Conservation (phyloP, 176 grass and related monocot species). For the Oryza rufipogon region DNA sequence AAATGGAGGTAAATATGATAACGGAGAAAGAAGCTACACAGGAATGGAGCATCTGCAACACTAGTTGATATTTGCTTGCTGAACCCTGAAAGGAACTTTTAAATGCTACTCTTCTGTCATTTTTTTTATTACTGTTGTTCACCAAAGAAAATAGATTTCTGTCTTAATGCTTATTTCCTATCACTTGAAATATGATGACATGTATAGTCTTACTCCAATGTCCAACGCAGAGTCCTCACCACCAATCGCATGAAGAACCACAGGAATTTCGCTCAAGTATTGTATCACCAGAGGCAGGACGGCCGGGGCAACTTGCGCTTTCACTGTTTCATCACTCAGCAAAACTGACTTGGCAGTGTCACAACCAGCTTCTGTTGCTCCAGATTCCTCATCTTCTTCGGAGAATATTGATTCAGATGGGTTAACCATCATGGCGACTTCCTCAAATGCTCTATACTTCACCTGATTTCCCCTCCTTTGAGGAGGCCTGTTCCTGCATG, state of each 20-base stretch:
- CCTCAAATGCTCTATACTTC: conserved; percentile 68
- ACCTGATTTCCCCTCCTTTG: conserved; percentile 54
- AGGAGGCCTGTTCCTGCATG: conserved; percentile 51
- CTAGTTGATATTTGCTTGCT: conserved; percentile 29
- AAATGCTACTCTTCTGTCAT: not conserved
- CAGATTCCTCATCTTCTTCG: conserved; percentile 51
- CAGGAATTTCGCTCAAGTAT: conserved; percentile 70
- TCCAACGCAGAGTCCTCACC: conserved; percentile 72
- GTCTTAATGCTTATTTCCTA: conserved; percentile 14
- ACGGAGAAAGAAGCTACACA: conserved; percentile 31
- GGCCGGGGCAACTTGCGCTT: conserved; percentile 47
- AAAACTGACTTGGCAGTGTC: conserved; percentile 34
- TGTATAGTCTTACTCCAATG: conserved; percentile 69
- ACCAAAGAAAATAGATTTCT: conserved; percentile 23
- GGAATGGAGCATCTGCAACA: conserved; percentile 44
- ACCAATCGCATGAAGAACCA: conserved; percentile 80
- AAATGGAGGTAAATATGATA: conserved; percentile 23
- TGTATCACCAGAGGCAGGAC: conserved; percentile 75
- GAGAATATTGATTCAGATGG: conserved; percentile 49
- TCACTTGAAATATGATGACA: conserved; percentile 76
- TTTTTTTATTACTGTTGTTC: conserved; percentile 37
- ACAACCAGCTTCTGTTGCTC: conserved; percentile 20
- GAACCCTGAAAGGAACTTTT: conserved; percentile 5
- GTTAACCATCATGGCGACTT: conserved; percentile 72
- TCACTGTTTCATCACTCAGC: conserved; percentile 33